phyloP scores from a whole-genome alignment of 768 basidiomycete species.

The Suillus brevipes region DNA sequence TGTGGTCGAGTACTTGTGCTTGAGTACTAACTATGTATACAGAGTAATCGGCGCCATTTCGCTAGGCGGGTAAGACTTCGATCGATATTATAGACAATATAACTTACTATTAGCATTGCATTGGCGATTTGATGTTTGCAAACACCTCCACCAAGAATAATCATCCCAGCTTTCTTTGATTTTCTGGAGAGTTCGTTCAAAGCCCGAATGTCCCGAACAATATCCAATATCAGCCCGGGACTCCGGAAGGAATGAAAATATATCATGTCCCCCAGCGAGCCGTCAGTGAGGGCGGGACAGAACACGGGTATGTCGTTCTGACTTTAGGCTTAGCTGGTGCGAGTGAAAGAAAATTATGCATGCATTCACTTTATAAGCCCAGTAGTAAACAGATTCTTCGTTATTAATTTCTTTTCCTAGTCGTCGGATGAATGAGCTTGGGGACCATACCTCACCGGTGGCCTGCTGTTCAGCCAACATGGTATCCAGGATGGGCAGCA shows the following conservation, averaged over 20 bases:
- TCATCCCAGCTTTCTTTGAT: slow-evolving; percentile 95
- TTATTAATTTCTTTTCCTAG: slow-evolving; percentile 98
- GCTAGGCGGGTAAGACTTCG: slow-evolving; percentile 43
- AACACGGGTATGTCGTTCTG: slow-evolving; percentile 99
- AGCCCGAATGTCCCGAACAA: slow-evolving; percentile 89
- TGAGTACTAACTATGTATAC: slow-evolving; percentile 78
- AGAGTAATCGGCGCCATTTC: slow-evolving; percentile 96
- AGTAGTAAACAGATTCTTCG: slow-evolving; percentile 97
- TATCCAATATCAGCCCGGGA: slow-evolving; percentile 85
- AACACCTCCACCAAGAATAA: slow-evolving; percentile 95
- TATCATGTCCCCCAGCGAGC: slow-evolving; percentile 98
- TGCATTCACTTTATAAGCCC: slow-evolving; percentile 93
- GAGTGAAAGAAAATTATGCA: slow-evolving; percentile 15
- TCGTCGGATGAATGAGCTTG: slow-evolving; percentile 89
- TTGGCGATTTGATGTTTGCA: slow-evolving; percentile 99
- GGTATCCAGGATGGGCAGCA: slow-evolving; percentile 86
- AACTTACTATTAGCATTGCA: slow-evolving; percentile 92
- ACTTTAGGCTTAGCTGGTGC: slow-evolving; percentile 25
- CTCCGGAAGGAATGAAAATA: slow-evolving; percentile 96
- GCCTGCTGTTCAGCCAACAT: slow-evolving; percentile 89
- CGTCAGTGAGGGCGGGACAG: slow-evolving; percentile 97
- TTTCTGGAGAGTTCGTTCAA: slow-evolving; percentile 88
- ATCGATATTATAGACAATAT: slow-evolving; percentile 5
- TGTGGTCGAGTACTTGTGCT: not conserved
- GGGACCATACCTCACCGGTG: slow-evolving; percentile 77